Conservation (phyloP, 257 asterid species). For the Solanum etuberosum region DNA sequence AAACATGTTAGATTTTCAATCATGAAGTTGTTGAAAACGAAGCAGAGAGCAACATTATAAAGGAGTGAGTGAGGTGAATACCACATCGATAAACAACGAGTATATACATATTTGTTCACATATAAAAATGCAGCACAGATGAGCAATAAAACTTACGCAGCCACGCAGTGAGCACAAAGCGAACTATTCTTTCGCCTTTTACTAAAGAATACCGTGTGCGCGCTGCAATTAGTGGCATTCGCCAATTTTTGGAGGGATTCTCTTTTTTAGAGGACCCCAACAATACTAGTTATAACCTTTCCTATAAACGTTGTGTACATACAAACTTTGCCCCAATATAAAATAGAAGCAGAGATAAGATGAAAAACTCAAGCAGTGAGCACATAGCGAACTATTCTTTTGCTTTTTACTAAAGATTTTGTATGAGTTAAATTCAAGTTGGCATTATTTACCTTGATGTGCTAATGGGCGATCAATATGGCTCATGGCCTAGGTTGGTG, state of each 20-base stretch:
- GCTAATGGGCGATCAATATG: constrained; percentile 18
- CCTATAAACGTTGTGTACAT: no score
- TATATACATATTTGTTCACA: background rate
- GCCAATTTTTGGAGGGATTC: background rate
- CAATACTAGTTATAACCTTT: background rate
- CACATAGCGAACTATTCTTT: no score
- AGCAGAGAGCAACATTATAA: background rate
- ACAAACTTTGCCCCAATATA: no score
- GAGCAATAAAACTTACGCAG: accelerated
- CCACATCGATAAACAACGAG: background rate
- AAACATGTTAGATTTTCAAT: background rate
- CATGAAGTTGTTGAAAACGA: background rate
- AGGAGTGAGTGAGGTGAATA: background rate
- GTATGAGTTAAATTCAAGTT: no score
- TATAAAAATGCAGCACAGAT: background rate
- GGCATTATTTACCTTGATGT: no score
- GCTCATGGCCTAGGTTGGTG: no score
- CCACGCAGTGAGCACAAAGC: background rate
- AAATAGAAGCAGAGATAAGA: no score
- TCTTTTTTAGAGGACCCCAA: background rate
- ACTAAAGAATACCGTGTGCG: background rate
- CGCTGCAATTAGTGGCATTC: background rate
- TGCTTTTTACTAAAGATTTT: no score
- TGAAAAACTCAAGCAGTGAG: no score
- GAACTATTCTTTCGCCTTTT: background rate